These are phyloP conservation scores for Neurospora sp. DNA, from an alignment of 495 filamentous ascomycete genomes.

Conservation along the genomic window DNA sequence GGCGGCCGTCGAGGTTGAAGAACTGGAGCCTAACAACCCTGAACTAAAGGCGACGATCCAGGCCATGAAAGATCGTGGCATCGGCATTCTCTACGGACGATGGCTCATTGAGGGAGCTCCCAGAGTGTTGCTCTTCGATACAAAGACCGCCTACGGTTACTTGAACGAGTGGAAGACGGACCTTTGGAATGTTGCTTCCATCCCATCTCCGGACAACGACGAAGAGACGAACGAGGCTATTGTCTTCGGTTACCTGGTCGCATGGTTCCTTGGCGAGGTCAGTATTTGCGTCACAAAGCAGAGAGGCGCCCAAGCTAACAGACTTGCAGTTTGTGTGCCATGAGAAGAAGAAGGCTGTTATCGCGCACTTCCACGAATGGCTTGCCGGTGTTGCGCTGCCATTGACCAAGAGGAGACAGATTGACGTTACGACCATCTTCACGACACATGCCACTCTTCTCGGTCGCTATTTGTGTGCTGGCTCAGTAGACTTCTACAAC, in stretches of 20 bases:
- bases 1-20: slow-evolving; percentile 95
- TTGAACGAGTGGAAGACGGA: slow-evolving; percentile 96
- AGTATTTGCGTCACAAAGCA: slow-evolving; percentile 11
- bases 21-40: slow-evolving; percentile 71
- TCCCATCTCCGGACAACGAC: slow-evolving; percentile 83
- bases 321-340: slow-evolving; percentile 74
- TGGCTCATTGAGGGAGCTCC: slow-evolving; percentile 98
- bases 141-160: slow-evolving; percentile 80
- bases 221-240: slow-evolving; percentile 96
- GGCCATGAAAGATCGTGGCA: slow-evolving; percentile 83
- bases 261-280: slow-evolving; percentile 97
- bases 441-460: slow-evolving; percentile 94
- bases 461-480: slow-evolving; percentile 91
- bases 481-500: slow-evolving; percentile 98
- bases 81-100: slow-evolving; percentile 83
- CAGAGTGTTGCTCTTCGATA: slow-evolving; percentile 88
- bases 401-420: slow-evolving; percentile 80
- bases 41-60: slow-evolving; percentile 72
- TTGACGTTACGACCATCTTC: slow-evolving; percentile 97
- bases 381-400: slow-evolving; percentile 93
- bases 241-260: slow-evolving; percentile 93
- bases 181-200: slow-evolving; percentile 85
- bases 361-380: slow-evolving; percentile 99
- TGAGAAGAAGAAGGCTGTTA: slow-evolving; percentile 79
- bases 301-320: slow-evolving; percentile 6